A percentile compares a stretch with the other conserved stretches of the same genome.
These are phyloP conservation scores for Cyberlindnera xishuangbannaensis DNA, from an alignment of 805 yeast genomes.

Conservation along the genomic window DNA sequence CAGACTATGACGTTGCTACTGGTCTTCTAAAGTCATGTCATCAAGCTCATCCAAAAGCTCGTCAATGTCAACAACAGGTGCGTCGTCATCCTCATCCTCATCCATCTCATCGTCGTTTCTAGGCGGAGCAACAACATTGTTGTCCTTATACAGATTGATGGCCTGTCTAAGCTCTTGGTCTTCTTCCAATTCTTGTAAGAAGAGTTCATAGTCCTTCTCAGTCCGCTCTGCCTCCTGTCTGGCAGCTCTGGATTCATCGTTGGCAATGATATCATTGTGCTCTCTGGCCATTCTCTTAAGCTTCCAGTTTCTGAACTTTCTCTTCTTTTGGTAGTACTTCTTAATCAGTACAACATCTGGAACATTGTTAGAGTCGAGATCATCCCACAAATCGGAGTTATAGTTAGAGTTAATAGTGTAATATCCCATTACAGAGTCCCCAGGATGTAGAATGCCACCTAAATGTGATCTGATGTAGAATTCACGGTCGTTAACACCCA, in stretches of 20 bases:
- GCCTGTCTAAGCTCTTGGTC: constrained; percentile 91
- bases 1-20: constrained; percentile 2
- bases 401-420: constrained; percentile 79
- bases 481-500: constrained; percentile 80
- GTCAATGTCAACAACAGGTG: constrained; percentile 84
- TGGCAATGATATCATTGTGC: constrained; percentile 81
- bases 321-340: constrained; percentile 81
- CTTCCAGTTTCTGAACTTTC: constrained; percentile 81
- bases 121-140: constrained; percentile 33
- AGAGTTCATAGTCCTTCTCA: constrained; percentile 89
- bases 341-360: constrained; percentile 88
- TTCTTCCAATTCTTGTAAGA: constrained; percentile 96
- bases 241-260: constrained; percentile 65
- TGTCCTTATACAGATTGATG: constrained; percentile 79
- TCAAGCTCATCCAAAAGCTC: constrained; percentile 93
- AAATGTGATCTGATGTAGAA: constrained; percentile 85
- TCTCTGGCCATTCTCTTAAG: constrained; percentile 97
- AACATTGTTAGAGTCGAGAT: constrained; percentile 48
- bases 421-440: constrained; percentile 93
- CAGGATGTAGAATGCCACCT: constrained; percentile 93
- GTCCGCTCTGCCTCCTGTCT: constrained; percentile 88
- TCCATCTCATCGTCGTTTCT: constrained; percentile 49
- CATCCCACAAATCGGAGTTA: constrained; percentile 84
- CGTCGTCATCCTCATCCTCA: constrained; percentile 67
- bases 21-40: constrained; percentile 79